A percentile compares a stretch with the other conserved stretches of the same genome.
Evolutionary conservation across 2,329 filamentous ascomycete species (phyloP).

Genomic region (Madurella fahalii): DNA sequence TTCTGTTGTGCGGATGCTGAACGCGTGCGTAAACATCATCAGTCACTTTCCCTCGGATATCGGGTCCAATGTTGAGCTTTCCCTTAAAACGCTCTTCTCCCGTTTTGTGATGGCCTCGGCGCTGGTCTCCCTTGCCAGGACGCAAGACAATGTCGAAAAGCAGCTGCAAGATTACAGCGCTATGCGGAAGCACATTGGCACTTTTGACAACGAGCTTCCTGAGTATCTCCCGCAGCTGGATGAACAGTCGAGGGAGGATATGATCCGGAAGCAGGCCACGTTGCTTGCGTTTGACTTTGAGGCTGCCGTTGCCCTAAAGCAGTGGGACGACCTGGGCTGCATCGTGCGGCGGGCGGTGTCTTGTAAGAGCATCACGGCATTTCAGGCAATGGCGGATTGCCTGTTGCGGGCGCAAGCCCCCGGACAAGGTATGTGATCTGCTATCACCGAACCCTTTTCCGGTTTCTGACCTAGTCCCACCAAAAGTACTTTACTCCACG

Average conservation of each 20-base stretch:
- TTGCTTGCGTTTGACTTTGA: conserved; percentile 78
- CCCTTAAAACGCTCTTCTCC: conserved; percentile 62
- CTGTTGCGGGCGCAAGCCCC: conserved; percentile 53
- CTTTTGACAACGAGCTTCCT: conserved; percentile 50
- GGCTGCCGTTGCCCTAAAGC: conserved; percentile 60
- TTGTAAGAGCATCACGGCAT: conserved; percentile 44
- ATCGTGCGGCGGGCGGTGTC: conserved; percentile 52
- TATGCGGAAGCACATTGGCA: conserved; percentile 56
- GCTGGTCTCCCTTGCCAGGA: conserved; percentile 48
- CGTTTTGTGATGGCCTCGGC: conserved; percentile 61
- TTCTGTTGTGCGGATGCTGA: conserved; percentile 53
- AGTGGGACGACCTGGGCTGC: conserved; percentile 61
- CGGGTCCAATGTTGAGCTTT: conserved; percentile 44
- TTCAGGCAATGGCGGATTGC: conserved; percentile 63
- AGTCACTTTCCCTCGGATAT: conserved; percentile 47
- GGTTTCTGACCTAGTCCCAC: neutral
- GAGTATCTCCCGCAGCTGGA: conserved; percentile 38
- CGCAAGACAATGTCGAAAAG: conserved; percentile 45
- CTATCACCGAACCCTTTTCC: neutral
- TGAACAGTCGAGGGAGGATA: conserved; percentile 45
- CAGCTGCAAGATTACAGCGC: conserved; percentile 59
- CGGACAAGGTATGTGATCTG: conserved; percentile 40
- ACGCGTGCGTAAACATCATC: conserved; percentile 50
- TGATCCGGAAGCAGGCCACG: conserved; percentile 59
- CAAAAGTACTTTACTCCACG: conserved; percentile 49